Evolutionary conservation across 192 early-diverging fungal species (phyloP).

Genomic region (Coemansia sp.): DNA sequence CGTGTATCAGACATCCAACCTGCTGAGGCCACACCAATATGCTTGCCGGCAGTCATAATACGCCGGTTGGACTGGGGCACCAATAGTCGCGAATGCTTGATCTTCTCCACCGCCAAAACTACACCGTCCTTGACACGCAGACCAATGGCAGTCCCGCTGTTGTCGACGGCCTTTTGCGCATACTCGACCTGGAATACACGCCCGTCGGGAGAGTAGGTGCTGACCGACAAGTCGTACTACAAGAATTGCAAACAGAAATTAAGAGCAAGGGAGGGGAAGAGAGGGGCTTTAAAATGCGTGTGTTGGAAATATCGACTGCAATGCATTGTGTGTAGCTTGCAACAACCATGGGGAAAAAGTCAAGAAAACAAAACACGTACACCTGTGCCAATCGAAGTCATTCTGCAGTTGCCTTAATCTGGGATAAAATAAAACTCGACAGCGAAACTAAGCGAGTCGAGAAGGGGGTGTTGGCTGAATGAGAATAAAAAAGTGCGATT

Average conservation of each 20-base stretch:
- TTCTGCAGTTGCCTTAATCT: constrained; percentile 21
- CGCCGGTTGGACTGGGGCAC: constrained; percentile 90
- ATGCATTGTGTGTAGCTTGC: constrained; percentile 2
- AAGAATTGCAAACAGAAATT: constrained; percentile 4
- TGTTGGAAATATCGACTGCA: constrained; percentile 9
- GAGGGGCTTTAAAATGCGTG: no score
- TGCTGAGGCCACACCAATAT: constrained; percentile 92
- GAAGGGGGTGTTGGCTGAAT: no score
- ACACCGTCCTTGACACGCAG: constrained; percentile 93
- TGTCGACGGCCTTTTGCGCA: constrained; percentile 96
- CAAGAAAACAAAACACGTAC: constrained; percentile 69
- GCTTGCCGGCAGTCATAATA: constrained; percentile 85
- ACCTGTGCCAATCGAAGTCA: constrained; percentile 91
- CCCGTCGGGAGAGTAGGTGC: constrained; percentile 99
- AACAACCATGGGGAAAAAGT: no score
- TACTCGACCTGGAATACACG: constrained; percentile 99
- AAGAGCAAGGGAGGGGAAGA: no score
- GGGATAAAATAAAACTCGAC: neutral
- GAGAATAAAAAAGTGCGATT: neutral
- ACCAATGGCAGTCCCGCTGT: constrained; percentile 96
- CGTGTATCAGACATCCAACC: constrained; percentile 91
- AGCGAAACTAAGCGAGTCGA: neutral
- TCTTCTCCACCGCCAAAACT: constrained; percentile 94
- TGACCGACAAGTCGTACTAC: constrained; percentile 95
- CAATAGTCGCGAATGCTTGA: constrained; percentile 90